phyloP scores from a whole-genome alignment of 1,139 yeast genomes.

The Candida frijolesensis region DNA sequence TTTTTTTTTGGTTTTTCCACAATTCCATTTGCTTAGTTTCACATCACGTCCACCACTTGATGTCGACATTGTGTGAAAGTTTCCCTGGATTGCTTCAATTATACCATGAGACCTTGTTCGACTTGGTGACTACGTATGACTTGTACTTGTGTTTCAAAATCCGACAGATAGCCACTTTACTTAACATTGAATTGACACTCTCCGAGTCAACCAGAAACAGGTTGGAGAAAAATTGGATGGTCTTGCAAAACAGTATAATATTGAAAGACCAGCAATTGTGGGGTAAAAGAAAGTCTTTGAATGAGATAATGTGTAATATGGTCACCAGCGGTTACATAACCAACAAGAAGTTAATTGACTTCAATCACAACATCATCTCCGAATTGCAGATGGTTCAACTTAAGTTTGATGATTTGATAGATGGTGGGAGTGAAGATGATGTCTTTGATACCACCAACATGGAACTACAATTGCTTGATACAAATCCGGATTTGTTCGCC shows the following conservation, averaged over 20 bases:
- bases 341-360: background rate
- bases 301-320: slow-evolving; percentile 1
- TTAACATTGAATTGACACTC: background rate
- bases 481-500: background rate
- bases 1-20: background rate
- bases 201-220: background rate
- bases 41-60: background rate
- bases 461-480: background rate
- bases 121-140: slow-evolving; percentile 1
- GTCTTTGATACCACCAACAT: background rate
- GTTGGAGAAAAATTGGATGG: background rate
- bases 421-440: background rate
- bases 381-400: slow-evolving; percentile 3
- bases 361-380: background rate
- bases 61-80: background rate
- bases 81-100: background rate
- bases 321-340: background rate
- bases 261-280: background rate
- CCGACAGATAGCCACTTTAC: background rate
- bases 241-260: background rate
- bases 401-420: slow-evolving; percentile 1
- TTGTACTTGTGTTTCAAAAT: background rate
- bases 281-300: background rate
- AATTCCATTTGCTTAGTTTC: background rate
- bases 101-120: slow-evolving; percentile 1